Evolutionary conservation across 208 protist species (phyloP), one percentile per base, ranked within the genome.

Genomic region (Trichomonas vaginalis): DNA sequence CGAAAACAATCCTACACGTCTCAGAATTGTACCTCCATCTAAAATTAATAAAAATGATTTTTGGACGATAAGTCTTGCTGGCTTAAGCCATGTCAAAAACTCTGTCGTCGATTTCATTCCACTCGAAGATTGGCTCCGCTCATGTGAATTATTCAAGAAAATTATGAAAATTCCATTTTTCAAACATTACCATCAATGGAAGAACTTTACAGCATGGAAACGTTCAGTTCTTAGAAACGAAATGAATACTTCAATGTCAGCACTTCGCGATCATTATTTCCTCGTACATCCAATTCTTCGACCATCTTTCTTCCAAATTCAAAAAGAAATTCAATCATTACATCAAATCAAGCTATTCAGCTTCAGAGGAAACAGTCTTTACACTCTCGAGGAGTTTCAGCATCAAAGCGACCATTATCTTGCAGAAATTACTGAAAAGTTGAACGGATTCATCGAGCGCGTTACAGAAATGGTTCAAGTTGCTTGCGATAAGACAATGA

Each of bases 141-240:
- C 86, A 39, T 92, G 86, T 45, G 86, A 92, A 17, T 32, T 92
- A 17, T 92, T 92, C 45, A 48, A 92, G n/a, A 35, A 92, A 47
- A 92, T 92, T 15, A 92, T 56, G 45, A 92, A 51, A 21, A 92
- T 92, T 56, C 86, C 86, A 51, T 92, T 92, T 92, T 92, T 92
- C 45, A 92, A 92, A 92, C 40, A 92, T 92, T 92, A 92, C 51
- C 86, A 92, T 51, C 86, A 92, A 92, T 92, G 86, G 86, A 92
- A 92, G 56, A 92, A 42, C 45, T 92, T 92, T 47, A 51, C 86
- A 15, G 17, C 86, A 49, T 92, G 86, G 86, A 92, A 92, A 47
- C 0, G n/a, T 39, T 48, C n/a, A 32, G 86, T 92, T 51, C 14
- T 51, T 21, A 2, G 45, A 12, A 42, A 92, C 45, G 17, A 92